Conservation (phyloP, 257 asterid genomes). For the Cinchona pubescens region DNA sequence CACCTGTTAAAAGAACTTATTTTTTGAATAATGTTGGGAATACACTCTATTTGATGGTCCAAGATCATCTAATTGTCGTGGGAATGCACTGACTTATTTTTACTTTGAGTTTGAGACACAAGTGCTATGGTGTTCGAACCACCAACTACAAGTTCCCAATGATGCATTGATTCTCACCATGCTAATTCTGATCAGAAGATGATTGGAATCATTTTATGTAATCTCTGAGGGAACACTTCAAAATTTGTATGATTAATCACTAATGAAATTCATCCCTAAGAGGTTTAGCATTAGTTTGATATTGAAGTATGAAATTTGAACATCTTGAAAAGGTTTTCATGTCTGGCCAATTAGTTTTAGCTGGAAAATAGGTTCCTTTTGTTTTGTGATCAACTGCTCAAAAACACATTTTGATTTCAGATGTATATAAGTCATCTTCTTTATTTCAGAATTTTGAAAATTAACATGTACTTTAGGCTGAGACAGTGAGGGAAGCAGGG, state of each 20-base stretch:
- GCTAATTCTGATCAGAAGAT: slow-evolving; percentile 29
- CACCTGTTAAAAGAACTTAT: not conserved
- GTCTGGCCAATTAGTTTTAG: not conserved
- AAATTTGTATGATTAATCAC: not conserved
- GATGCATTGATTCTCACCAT: slow-evolving; percentile 14
- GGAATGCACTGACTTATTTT: not conserved
- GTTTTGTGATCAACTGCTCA: not conserved
- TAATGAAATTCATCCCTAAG: not conserved
- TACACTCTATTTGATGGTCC: not conserved
- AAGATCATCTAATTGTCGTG: not conserved
- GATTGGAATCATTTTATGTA: slow-evolving; percentile 5
- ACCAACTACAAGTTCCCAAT: not conserved
- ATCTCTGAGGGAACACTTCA: slow-evolving; percentile 15
- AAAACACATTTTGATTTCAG: not conserved
- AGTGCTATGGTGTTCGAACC: not conserved
- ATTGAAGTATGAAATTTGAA: too few relatives aligned
- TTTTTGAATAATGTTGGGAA: not conserved
- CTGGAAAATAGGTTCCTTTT: not conserved
- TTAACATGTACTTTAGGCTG: slow-evolving; percentile 44
- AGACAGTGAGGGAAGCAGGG: slow-evolving; percentile 90
- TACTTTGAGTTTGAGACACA: not conserved
- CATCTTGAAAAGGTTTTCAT: not conserved
- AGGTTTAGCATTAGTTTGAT: not conserved
- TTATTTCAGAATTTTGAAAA: slow-evolving; percentile 16
- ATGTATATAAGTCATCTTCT: slow-evolving; percentile 8